A percentile compares a stretch with the other conserved stretches of the same genome.
phyloP scores from a whole-genome alignment of 1,284 basidiomycete species.

The Ceratobasidium sp. region DNA sequence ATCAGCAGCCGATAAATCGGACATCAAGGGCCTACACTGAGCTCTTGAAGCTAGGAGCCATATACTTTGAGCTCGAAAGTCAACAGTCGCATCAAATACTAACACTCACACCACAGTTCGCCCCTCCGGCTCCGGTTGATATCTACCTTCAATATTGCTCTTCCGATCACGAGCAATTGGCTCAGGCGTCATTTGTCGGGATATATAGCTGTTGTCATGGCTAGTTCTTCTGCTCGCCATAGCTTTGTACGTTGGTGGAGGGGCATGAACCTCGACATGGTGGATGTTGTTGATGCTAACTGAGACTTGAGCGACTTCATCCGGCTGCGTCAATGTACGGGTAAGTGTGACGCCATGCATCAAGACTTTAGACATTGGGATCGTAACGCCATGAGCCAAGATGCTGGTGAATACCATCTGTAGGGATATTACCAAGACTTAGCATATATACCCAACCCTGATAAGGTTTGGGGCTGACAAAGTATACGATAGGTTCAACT shows the following conservation, averaged over 20 bases:
- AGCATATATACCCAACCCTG: too few species aligned
- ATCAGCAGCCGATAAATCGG: too few species aligned
- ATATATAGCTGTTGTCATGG: too few species aligned
- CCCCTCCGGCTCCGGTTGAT: not conserved
- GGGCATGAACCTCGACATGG: conserved; percentile 14
- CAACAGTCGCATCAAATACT: too few species aligned
- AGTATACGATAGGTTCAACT: conserved; percentile 28
- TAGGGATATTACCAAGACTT: not conserved
- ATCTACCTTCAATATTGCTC: not conserved
- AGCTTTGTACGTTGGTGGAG: conserved; percentile 3
- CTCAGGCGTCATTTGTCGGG: not conserved
- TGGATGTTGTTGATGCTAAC: conserved; percentile 11
- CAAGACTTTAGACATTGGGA: conserved; percentile 9
- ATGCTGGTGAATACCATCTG: conserved; percentile 38
- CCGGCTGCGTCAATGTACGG: conserved; percentile 10
- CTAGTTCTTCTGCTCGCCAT: not conserved
- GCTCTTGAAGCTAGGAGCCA: too few species aligned
- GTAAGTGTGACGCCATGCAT: conserved; percentile 23
- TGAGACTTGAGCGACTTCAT: not conserved
- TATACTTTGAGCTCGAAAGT: too few species aligned
- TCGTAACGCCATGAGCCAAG: conserved; percentile 29
- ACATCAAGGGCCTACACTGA: too few species aligned
- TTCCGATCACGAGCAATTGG: not conserved
- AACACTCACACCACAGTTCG: conserved; percentile 19
- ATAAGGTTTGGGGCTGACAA: not conserved